Evolutionary conservation across 2,329 filamentous ascomycete genomes (phyloP).

Genomic region (Tothia fuscella): DNA sequence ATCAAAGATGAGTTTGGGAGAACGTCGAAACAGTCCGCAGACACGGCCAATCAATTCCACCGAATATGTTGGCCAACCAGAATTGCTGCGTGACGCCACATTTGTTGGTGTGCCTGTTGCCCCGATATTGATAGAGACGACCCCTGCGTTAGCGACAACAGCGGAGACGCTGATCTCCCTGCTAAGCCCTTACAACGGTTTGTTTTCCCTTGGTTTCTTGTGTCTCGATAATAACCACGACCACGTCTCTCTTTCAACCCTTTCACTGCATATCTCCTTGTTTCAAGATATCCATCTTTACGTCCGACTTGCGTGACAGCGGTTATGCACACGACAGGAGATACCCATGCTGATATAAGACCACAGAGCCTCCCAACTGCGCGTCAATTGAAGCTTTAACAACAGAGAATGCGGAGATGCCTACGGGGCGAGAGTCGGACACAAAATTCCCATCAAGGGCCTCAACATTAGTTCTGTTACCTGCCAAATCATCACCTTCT

Average conservation of each 20-base stretch:
- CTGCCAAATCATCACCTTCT: not conserved
- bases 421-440: constrained; percentile 3
- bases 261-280: not conserved
- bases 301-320: not conserved
- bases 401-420: constrained; percentile 4
- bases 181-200: constrained; percentile 2
- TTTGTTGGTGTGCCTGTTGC: too few relatives aligned
- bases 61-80: too few relatives aligned
- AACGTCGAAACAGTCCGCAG: too few relatives aligned
- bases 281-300: not conserved
- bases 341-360: constrained; percentile 1
- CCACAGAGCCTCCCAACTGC: not conserved
- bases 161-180: too few relatives aligned
- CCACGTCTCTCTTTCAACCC: not conserved
- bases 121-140: too few relatives aligned
- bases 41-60: too few relatives aligned
- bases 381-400: constrained; percentile 6
- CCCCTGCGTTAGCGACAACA: too few relatives aligned
- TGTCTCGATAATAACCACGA: not conserved
- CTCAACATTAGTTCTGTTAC: not conserved
- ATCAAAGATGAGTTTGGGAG: too few relatives aligned
- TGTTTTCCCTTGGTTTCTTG: not conserved
- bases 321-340: not conserved
- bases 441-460: too few relatives aligned
- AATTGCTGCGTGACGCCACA: too few relatives aligned